Conservation (phyloP, 2,329 filamentous ascomycete species). For the Nemania bipapillata region DNA sequence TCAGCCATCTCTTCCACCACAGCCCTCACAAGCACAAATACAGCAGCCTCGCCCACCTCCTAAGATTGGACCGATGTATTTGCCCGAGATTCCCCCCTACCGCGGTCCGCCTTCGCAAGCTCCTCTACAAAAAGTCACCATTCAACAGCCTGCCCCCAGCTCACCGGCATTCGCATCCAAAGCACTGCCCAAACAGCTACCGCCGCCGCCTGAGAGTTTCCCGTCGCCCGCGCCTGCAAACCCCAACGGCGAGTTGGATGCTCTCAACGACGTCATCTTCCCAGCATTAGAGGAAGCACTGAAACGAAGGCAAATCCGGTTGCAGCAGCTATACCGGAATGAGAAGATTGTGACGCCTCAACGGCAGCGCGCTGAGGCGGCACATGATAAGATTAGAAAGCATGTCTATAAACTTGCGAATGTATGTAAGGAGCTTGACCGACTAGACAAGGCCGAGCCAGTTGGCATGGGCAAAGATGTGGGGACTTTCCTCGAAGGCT, state of each 20-base stretch:
- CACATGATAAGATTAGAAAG: constrained; percentile 83
- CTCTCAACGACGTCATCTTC: constrained; percentile 89
- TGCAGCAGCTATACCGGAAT: constrained; percentile 64
- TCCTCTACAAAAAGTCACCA: constrained; percentile 40
- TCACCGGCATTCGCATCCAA: constrained; percentile 66
- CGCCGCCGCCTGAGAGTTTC: constrained; percentile 60
- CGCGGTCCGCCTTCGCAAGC: constrained; percentile 54
- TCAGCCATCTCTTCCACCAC: constrained; percentile 42
- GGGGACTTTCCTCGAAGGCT: constrained; percentile 86
- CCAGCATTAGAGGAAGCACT: constrained; percentile 92
- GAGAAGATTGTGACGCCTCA: constrained; percentile 66
- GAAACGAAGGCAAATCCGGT: constrained; percentile 75
- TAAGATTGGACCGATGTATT: constrained; percentile 55
- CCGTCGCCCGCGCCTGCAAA: constrained; percentile 67
- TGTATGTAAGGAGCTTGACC: constrained; percentile 89
- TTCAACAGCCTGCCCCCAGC: constrained; percentile 49
- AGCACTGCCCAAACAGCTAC: constrained; percentile 62
- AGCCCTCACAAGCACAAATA: constrained; percentile 52
- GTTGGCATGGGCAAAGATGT: constrained; percentile 95
- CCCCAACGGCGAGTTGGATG: constrained; percentile 78
- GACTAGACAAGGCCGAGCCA: constrained; percentile 83
- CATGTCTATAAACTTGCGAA: constrained; percentile 84
- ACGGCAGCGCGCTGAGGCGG: constrained; percentile 74
- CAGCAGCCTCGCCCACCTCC: constrained; percentile 55
- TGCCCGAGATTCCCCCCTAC: constrained; percentile 68